Percentiles rank a stretch among this genome's conserved stretches.
phyloP scores from a whole-genome alignment of 192 early-diverging fungal genomes.

The Fimicolochytrium jonesii region DNA sequence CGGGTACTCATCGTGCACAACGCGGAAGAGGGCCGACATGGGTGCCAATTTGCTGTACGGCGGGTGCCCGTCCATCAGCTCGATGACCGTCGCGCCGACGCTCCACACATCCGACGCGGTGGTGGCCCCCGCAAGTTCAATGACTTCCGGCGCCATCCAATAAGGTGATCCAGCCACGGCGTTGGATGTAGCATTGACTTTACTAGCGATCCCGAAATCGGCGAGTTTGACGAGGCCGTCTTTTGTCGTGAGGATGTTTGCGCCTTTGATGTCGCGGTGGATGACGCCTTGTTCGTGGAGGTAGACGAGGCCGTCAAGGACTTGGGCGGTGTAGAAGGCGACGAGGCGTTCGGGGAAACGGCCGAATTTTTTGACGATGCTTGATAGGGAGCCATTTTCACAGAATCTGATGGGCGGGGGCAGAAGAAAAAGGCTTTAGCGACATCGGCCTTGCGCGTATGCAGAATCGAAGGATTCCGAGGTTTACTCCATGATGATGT shows the following conservation, averaged over 20 bases:
- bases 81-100: slow-evolving; percentile 74
- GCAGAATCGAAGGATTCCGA: background rate
- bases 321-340: slow-evolving; percentile 79
- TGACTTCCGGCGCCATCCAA: slow-evolving; percentile 61
- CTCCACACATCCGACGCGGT: slow-evolving; percentile 87
- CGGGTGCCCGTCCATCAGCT: slow-evolving; percentile 88
- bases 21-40: slow-evolving; percentile 90
- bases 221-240: slow-evolving; percentile 85
- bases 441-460: background rate
- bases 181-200: slow-evolving; percentile 51
- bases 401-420: slow-evolving; percentile 27
- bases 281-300: slow-evolving; percentile 79
- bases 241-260: slow-evolving; percentile 97
- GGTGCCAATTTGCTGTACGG: slow-evolving; percentile 81
- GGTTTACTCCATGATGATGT: slow-evolving; percentile 46
- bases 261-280: slow-evolving; percentile 94
- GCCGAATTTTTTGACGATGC: slow-evolving; percentile 84
- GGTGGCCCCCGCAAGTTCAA: slow-evolving; percentile 84
- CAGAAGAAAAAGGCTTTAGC: background rate
- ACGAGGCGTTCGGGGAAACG: slow-evolving; percentile 87
- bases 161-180: slow-evolving; percentile 40
- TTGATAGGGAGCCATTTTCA: slow-evolving; percentile 89
- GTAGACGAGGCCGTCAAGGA: slow-evolving; percentile 85
- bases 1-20: slow-evolving; percentile 75
- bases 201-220: slow-evolving; percentile 94